A percentile compares a stretch with the other conserved stretches of the same genome.
phyloP scores from a whole-genome alignment of 306 rosid species.

The Ziziphus jujuba region DNA sequence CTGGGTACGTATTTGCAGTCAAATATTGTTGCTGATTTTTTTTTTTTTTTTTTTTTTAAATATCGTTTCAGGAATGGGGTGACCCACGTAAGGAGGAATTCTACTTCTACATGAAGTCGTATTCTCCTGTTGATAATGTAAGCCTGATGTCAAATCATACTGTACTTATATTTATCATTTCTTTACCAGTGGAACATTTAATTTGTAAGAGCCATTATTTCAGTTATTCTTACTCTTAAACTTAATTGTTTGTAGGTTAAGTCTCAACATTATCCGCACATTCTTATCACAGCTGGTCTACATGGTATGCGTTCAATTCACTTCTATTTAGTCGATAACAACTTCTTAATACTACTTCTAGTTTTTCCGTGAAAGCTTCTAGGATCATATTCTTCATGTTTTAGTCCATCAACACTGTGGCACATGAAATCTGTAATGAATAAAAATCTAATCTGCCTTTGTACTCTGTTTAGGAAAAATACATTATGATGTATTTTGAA shows the following conservation, averaged over 20 bases:
- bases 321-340: background rate
- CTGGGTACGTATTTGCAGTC: background rate
- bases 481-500: background rate
- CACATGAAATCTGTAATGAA: background rate
- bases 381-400: background rate
- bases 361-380: background rate
- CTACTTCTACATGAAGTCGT: slow-evolving; percentile 94
- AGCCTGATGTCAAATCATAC: slow-evolving; percentile 33
- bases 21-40: background rate
- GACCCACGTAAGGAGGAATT: slow-evolving; percentile 91
- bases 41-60: too few species aligned
- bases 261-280: slow-evolving; percentile 72
- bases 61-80: slow-evolving; percentile 90
- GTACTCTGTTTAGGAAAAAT: background rate
- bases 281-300: slow-evolving; percentile 92
- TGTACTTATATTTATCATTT: slow-evolving; percentile 7
- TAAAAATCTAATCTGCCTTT: background rate
- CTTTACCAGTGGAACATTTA: background rate
- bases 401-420: background rate
- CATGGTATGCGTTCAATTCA: slow-evolving; percentile 52
- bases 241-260: slow-evolving; percentile 55
- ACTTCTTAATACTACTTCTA: slow-evolving; percentile 3
- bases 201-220: slow-evolving; percentile 7
- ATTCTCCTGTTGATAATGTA: slow-evolving; percentile 95
- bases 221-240: background rate